phyloP scores from a whole-genome alignment of 208 protist genomes.

The Novymonas esmeraldas region DNA sequence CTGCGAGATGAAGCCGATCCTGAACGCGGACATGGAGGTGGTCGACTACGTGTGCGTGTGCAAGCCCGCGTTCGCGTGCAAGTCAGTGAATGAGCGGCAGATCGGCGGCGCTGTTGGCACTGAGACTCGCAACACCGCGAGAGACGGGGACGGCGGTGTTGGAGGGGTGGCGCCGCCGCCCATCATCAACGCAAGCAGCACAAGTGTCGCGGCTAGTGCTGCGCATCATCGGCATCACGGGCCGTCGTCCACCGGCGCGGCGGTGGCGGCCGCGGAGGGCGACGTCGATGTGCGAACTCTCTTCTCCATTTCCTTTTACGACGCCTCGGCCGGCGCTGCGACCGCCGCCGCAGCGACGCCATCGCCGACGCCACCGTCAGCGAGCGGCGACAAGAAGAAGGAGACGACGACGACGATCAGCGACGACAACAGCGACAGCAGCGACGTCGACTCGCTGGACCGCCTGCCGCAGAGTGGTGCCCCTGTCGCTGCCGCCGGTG shows the following conservation, averaged over 20 bases:
- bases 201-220: constrained; percentile 11
- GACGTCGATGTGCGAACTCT: constrained; percentile 8
- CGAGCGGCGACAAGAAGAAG: neutral
- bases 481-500: neutral
- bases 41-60: constrained; percentile 65
- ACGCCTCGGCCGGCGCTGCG: neutral
- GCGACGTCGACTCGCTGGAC: constrained; percentile 6
- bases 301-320: constrained; percentile 31
- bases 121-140: neutral
- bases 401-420: constrained; percentile 8
- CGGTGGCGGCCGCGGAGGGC: neutral
- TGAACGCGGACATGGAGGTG: constrained; percentile 73
- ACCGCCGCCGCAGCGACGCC: neutral
- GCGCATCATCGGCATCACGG: neutral
- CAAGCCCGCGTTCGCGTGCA: constrained; percentile 41
- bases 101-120: neutral
- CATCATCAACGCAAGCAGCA: constrained; percentile 27
- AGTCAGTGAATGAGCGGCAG: constrained; percentile 11
- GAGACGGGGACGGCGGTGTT: neutral
- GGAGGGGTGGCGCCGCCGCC: constrained; percentile 3
- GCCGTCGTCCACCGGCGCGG: neutral
- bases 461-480: neutral
- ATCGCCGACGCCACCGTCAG: too few relatives aligned
- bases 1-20: constrained; percentile 51
- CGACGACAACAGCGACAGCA: constrained; percentile 3